Conservation (phyloP, 2,329 filamentous ascomycete genomes). For the Fusarium sublunatum region DNA sequence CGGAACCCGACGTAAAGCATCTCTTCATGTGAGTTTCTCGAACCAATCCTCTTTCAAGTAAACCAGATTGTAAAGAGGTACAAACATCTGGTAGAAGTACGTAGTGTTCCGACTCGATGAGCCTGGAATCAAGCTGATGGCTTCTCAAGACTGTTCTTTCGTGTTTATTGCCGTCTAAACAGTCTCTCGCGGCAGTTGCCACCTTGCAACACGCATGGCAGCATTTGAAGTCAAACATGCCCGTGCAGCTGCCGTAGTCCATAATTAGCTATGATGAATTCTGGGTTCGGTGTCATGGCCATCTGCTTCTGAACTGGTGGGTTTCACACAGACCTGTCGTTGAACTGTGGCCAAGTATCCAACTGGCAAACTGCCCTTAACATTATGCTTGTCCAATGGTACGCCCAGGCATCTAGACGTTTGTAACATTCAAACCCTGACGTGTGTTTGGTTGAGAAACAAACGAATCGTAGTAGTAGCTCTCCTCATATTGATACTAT, state of each 20-base stretch:
- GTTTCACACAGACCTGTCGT: conserved; percentile 19
- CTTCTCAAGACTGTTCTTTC: conserved; percentile 20
- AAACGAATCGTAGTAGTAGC: conserved; percentile 7
- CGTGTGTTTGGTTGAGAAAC: not conserved
- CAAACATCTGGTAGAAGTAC: conserved; percentile 4
- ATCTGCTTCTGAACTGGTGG: conserved; percentile 12
- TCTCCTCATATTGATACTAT: conserved; percentile 7
- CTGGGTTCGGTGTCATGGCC: conserved; percentile 6
- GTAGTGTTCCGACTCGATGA: conserved; percentile 12
- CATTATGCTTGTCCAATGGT: conserved; percentile 4
- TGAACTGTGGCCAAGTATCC: conserved; percentile 6
- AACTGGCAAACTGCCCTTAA: conserved; percentile 3
- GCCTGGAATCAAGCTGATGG: conserved; percentile 11
- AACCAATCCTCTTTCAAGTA: not conserved
- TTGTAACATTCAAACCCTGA: not conserved
- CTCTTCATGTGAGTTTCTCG: not conserved
- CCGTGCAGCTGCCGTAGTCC: not conserved
- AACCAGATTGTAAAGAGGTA: not conserved
- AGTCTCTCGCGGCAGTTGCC: conserved; percentile 10
- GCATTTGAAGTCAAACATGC: conserved; percentile 1
- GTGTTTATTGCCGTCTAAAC: conserved; percentile 14
- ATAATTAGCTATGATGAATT: conserved; percentile 20
- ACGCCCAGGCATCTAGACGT: conserved; percentile 2
- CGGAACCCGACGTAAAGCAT: no score
- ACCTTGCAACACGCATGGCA: conserved; percentile 24